These are phyloP conservation scores for Claviceps spartinae DNA, from an alignment of 2,329 filamentous ascomycete genomes.

Conservation along the genomic window DNA sequence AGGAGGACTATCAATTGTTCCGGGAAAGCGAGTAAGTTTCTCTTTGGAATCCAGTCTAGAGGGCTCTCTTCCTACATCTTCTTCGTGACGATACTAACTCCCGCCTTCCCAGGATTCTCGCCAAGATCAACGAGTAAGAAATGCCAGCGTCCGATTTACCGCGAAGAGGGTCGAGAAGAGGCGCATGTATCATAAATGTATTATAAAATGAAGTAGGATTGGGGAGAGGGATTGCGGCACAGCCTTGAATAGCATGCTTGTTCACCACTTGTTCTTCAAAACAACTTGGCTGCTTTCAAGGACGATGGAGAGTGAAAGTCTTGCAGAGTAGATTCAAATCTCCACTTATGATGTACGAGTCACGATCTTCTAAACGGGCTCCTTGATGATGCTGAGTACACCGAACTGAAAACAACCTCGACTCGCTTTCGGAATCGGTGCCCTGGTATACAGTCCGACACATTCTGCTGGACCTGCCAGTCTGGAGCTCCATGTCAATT, in stretches of 20 bases:
- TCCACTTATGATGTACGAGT: constrained; percentile 12
- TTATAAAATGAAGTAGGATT: constrained; percentile 13
- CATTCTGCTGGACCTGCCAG: too few species aligned
- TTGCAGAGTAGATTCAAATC: constrained; percentile 15
- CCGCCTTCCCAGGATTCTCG: constrained; percentile 58
- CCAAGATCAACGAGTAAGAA: constrained; percentile 93
- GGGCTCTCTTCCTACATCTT: neutral
- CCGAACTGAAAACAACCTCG: neutral
- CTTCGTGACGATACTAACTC: neutral
- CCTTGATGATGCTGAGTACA: neutral
- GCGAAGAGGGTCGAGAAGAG: neutral
- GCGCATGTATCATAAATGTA: constrained; percentile 24
- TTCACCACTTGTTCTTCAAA: neutral
- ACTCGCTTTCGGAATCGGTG: neutral
- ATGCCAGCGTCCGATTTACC: constrained; percentile 9
- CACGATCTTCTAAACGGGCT: neutral
- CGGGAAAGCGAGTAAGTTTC: constrained; percentile 86
- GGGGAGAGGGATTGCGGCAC: neutral
- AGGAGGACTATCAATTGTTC: constrained; percentile 94
- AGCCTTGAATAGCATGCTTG: constrained; percentile 1
- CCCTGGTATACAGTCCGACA: too few species aligned
- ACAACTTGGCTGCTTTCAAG: neutral
- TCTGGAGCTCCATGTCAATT: too few species aligned
- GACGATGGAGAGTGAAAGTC: constrained; percentile 10
- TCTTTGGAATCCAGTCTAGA: neutral